Evolutionary conservation across 805 yeast species (phyloP).

Genomic region (Teunomyces atbi): DNA sequence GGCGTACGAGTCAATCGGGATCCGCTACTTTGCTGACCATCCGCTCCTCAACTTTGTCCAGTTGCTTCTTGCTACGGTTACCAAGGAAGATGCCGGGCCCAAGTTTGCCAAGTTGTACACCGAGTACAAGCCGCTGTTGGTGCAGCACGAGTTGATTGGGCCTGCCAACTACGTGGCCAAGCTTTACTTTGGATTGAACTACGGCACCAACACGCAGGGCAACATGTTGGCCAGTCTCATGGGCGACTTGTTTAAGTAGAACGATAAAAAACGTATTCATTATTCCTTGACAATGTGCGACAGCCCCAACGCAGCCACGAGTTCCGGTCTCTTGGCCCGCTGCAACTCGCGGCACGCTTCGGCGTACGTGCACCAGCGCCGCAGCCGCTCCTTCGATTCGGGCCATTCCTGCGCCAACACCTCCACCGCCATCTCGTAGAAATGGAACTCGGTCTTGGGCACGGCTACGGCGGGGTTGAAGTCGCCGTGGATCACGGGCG

Average conservation of each 20-base stretch:
- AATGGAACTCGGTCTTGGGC: slow-evolving; percentile 85
- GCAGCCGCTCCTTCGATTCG: slow-evolving; percentile 56
- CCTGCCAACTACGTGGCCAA: slow-evolving; percentile 60
- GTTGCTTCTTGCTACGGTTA: slow-evolving; percentile 56
- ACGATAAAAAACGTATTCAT: not conserved
- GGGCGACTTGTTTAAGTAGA: slow-evolving; percentile 48
- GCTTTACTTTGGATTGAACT: slow-evolving; percentile 55
- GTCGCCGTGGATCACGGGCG: slow-evolving; percentile 34
- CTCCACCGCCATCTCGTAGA: slow-evolving; percentile 70
- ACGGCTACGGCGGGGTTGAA: slow-evolving; percentile 41
- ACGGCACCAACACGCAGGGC: slow-evolving; percentile 40
- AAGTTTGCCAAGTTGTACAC: slow-evolving; percentile 53
- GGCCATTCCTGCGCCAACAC: slow-evolving; percentile 70
- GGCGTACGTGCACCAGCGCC: slow-evolving; percentile 73
- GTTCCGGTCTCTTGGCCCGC: slow-evolving; percentile 62
- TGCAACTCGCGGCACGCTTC: slow-evolving; percentile 64
- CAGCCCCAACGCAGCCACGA: slow-evolving; percentile 58
- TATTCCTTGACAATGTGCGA: slow-evolving; percentile 48
- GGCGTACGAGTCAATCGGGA: slow-evolving; percentile 9
- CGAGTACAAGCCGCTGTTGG: slow-evolving; percentile 45
- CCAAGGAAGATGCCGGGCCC: slow-evolving; percentile 34
- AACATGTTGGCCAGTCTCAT: slow-evolving; percentile 59
- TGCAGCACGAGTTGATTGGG: slow-evolving; percentile 33
- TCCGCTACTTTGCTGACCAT: slow-evolving; percentile 34
- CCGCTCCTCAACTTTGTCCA: slow-evolving; percentile 68